Evolutionary conservation across 2,329 filamentous ascomycete species (phyloP).

Genomic region (Hymenoscyphus linearis): DNA sequence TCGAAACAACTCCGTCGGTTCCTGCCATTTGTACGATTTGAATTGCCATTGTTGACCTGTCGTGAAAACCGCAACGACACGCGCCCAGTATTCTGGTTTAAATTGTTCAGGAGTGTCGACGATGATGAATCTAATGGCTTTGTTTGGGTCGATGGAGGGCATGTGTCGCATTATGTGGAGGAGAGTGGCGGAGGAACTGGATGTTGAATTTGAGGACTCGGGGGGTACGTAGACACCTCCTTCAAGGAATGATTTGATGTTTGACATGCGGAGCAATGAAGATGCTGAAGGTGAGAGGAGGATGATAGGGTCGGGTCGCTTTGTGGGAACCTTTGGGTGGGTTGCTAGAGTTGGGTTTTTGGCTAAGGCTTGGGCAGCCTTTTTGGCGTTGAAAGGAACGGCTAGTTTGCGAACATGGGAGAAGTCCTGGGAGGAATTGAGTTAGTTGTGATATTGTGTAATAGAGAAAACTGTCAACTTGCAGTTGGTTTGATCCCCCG

Average conservation of each 20-base stretch:
- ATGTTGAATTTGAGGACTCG: constrained; percentile 55
- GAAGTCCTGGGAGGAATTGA: constrained; percentile 65
- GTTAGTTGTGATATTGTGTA: neutral
- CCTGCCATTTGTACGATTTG: constrained; percentile 95
- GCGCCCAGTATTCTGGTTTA: constrained; percentile 96
- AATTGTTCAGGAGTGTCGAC: constrained; percentile 92
- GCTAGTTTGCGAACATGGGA: constrained; percentile 87
- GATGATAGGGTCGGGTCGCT: constrained; percentile 78
- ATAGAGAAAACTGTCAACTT: constrained; percentile 33
- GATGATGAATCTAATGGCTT: constrained; percentile 86
- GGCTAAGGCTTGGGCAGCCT: constrained; percentile 37
- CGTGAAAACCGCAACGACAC: constrained; percentile 93
- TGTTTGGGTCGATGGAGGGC: constrained; percentile 61
- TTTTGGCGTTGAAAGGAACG: constrained; percentile 65
- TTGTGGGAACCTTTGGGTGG: constrained; percentile 47
- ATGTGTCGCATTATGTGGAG: constrained; percentile 78
- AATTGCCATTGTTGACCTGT: constrained; percentile 99
- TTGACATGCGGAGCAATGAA: constrained; percentile 88
- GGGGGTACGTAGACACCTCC: constrained; percentile 75
- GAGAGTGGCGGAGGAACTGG: constrained; percentile 67
- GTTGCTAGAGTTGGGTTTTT: constrained; percentile 45
- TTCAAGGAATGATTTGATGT: constrained; percentile 91
- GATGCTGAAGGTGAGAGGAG: constrained; percentile 94
- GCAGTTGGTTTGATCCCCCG: constrained; percentile 86
- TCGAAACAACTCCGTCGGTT: constrained; percentile 81